Percentiles rank a stretch among this genome's conserved stretches.
Conservation (phyloP, 768 basidiomycete genomes). For the Butyriboletus loyo region DNA sequence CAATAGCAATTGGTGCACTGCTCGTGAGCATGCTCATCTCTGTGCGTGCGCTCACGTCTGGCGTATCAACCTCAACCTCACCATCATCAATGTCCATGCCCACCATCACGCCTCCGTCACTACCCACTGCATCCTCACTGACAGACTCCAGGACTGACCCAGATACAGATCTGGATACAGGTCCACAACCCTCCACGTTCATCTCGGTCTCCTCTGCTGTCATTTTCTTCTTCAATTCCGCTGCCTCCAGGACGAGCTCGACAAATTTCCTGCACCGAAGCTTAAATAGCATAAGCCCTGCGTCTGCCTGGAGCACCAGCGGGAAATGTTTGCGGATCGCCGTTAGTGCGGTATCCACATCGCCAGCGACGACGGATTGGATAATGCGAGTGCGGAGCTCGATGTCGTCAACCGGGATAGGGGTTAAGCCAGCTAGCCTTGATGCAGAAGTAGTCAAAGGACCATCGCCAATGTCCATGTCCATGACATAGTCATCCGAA, state of each 20-base stretch:
- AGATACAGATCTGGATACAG: conserved; percentile 24
- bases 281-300: conserved; percentile 74
- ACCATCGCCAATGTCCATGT: conserved; percentile 41
- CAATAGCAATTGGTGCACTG: conserved; percentile 29
- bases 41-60: conserved; percentile 9
- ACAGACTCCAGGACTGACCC: conserved; percentile 27
- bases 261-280: conserved; percentile 83
- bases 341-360: conserved; percentile 65
- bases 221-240: conserved; percentile 65
- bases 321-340: conserved; percentile 59
- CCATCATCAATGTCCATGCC: conserved; percentile 55
- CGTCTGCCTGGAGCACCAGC: conserved; percentile 60
- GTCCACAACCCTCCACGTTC: conserved; percentile 27
- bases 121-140: conserved; percentile 35
- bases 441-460: conserved; percentile 8
- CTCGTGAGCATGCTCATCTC: conserved; percentile 11
- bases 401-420: conserved; percentile 48
- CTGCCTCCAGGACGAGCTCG: conserved; percentile 71
- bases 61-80: conserved; percentile 31
- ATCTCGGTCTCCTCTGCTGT: conserved; percentile 38
- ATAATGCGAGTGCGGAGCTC: conserved; percentile 70
- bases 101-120: conserved; percentile 46
- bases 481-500: conserved; percentile 42
- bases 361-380: conserved; percentile 61
- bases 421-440: conserved; percentile 8